These are phyloP conservation scores for Aspergillus glaucus DNA, from an alignment of 2,329 filamentous ascomycete genomes.

Conservation along the genomic window DNA sequence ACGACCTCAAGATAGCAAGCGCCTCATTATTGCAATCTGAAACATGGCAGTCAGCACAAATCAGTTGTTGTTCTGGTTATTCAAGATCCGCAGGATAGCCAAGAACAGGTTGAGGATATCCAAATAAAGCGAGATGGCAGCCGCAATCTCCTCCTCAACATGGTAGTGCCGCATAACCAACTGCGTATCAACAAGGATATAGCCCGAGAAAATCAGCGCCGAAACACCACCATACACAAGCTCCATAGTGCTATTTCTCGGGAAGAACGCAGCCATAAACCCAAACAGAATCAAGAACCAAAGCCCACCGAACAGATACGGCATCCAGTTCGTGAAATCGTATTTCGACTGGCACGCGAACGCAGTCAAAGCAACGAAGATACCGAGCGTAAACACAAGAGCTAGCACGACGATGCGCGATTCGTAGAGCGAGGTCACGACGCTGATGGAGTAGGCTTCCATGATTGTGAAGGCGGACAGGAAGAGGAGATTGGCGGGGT, in stretches of 20 bases:
- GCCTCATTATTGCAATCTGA: too few relatives aligned
- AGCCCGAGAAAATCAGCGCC: slow-evolving; percentile 85
- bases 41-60: not conserved
- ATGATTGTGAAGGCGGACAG: slow-evolving; percentile 81
- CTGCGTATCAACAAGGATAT: slow-evolving; percentile 95
- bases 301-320: slow-evolving; percentile 82
- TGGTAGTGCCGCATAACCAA: slow-evolving; percentile 93
- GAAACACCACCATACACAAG: slow-evolving; percentile 74
- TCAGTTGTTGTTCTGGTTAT: slow-evolving; percentile 89
- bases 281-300: slow-evolving; percentile 91
- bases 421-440: slow-evolving; percentile 87
- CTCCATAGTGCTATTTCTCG: slow-evolving; percentile 72
- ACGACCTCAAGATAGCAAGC: too few relatives aligned
- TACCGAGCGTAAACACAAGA: slow-evolving; percentile 70
- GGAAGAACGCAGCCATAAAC: slow-evolving; percentile 88
- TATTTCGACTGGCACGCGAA: slow-evolving; percentile 98
- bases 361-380: slow-evolving; percentile 59
- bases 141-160: slow-evolving; percentile 95
- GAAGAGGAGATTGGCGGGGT: slow-evolving; percentile 92
- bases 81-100: slow-evolving; percentile 88
- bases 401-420: slow-evolving; percentile 81
- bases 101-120: slow-evolving; percentile 97
- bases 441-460: slow-evolving; percentile 89
- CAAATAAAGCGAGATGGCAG: slow-evolving; percentile 88
- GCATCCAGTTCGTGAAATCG: slow-evolving; percentile 96